These are phyloP conservation scores for Magnusiomyces suaveolens DNA, from an alignment of 1,139 yeast genomes.

Conservation along the genomic window DNA sequence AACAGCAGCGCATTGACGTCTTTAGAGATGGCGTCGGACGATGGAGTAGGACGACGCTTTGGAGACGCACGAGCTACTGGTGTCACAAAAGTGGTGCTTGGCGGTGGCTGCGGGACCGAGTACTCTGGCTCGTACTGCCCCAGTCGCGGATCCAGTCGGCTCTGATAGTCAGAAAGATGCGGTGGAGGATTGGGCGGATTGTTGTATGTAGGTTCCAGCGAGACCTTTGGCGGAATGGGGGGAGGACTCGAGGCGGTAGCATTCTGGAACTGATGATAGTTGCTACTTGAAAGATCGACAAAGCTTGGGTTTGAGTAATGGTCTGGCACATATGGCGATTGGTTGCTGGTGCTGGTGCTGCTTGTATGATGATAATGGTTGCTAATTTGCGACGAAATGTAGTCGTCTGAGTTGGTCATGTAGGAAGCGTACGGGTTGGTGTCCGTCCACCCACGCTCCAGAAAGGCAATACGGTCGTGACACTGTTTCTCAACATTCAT, in stretches of 20 bases:
- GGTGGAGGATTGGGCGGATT: background rate
- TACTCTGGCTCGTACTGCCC: background rate
- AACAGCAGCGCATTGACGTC: background rate
- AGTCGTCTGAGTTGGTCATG: background rate
- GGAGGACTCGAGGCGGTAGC: too few species aligned
- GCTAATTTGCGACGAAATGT: background rate
- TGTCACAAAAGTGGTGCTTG: background rate
- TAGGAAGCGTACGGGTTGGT: slow-evolving; percentile 13
- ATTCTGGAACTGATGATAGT: too few species aligned
- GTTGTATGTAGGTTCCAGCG: slow-evolving; percentile 3
- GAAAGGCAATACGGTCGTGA: slow-evolving; percentile 29
- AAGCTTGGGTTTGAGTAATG: too few species aligned
- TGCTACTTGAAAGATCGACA: too few species aligned
- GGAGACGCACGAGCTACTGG: slow-evolving; percentile 2
- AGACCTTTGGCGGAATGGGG: slow-evolving; percentile 12
- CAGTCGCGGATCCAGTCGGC: background rate
- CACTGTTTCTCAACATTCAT: slow-evolving; percentile 33
- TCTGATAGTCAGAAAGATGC: background rate
- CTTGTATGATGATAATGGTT: too few species aligned
- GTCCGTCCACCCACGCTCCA: slow-evolving; percentile 17
- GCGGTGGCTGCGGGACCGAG: background rate
- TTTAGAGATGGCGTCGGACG: background rate
- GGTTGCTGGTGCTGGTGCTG: too few species aligned
- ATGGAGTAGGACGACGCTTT: background rate
- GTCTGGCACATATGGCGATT: too few species aligned